A percentile compares a stretch with the other conserved stretches of the same genome.
These are phyloP conservation scores for Ganoderma boninense DNA, from an alignment of 1,284 basidiomycete genomes.

Conservation along the genomic window DNA sequence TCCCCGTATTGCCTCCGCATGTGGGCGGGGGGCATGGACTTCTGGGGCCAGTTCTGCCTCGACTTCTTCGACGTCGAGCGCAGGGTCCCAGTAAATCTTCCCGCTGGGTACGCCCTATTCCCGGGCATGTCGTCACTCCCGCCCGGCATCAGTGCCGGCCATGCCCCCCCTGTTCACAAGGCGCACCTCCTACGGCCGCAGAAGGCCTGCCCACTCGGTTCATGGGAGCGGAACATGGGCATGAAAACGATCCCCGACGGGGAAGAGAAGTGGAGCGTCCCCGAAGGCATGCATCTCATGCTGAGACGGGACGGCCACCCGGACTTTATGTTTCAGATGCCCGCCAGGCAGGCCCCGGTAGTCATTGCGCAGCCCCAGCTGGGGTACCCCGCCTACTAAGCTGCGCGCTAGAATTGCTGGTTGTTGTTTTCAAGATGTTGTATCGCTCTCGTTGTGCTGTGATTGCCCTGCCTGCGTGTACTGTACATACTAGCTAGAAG, in stretches of 20 bases:
- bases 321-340: slow-evolving; percentile 14
- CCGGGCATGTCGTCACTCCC: not conserved
- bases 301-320: slow-evolving; percentile 6
- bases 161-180: not conserved
- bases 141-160: not conserved
- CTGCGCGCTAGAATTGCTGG: no score
- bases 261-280: slow-evolving; percentile 16
- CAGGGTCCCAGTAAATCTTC: slow-evolving; percentile 16
- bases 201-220: not conserved
- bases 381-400: no score
- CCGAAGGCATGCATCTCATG: not conserved
- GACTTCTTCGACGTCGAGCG: slow-evolving; percentile 15
- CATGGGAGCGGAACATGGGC: slow-evolving; percentile 14
- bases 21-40: slow-evolving; percentile 19
- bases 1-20: slow-evolving; percentile 14
- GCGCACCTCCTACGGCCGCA: no score
- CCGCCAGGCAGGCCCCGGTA: not conserved
- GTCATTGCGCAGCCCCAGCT: not conserved
- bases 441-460: not conserved
- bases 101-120: slow-evolving; percentile 6
- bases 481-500: no score
- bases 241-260: slow-evolving; percentile 2
- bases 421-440: no score
- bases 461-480: not conserved
- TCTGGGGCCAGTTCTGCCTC: slow-evolving; percentile 17